Evolutionary conservation across 2,329 filamentous ascomycete genomes (phyloP), one percentile per base, ranked within the genome.

Genomic region (Lasiodiplodia sp.): DNA sequence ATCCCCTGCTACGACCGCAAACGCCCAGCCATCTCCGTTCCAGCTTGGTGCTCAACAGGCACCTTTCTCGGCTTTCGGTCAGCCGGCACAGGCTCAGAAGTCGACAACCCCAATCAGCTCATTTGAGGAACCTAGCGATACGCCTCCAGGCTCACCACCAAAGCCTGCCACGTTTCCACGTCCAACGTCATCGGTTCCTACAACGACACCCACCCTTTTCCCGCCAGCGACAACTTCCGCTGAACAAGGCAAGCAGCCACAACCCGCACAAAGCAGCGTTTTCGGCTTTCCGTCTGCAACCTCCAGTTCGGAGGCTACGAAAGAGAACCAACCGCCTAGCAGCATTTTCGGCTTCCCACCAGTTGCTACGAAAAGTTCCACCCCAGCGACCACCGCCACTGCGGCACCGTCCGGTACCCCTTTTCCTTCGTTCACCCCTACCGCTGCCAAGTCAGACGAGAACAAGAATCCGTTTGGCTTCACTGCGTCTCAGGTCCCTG

Each of bases 101-200:
- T 38, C 51, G 31, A 66, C 49, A 12, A 66, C 63, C 5, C 63
- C 63, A 10, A 66, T n/a, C 28, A 25, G 16, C 51, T 66, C 63
- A 11, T 66, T 66, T 25, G 63, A 66, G 18, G 21, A 56, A 4
- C 63, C 63, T n/a, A 53, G 60, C 28, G 44, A 64, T 12, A 64
- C 60, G 6, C 65, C 65, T 31, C 65, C 65, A 21, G 65, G 65
- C 34, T 67, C 65, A 31, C 64, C 64, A 34, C 65, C 65, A 52
- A 67, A 67, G 37, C 38, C 44, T 3, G 1, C n/a, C 3, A 21
- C 21, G 6, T 38, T 64, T 16, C 18, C 23, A 23, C 28, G 18
- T 28, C 21, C 34, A n/a, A 51, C 58, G 47, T 64, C 60, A 64
- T 64, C 47, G 28, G 47, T n/a, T 25, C 47, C 28, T 28, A 18